A percentile compares a stretch with the other conserved stretches of the same genome.
These are phyloP conservation scores for Neurospora tetraspora DNA, from an alignment of 495 filamentous ascomycete genomes.

Conservation along the genomic window DNA sequence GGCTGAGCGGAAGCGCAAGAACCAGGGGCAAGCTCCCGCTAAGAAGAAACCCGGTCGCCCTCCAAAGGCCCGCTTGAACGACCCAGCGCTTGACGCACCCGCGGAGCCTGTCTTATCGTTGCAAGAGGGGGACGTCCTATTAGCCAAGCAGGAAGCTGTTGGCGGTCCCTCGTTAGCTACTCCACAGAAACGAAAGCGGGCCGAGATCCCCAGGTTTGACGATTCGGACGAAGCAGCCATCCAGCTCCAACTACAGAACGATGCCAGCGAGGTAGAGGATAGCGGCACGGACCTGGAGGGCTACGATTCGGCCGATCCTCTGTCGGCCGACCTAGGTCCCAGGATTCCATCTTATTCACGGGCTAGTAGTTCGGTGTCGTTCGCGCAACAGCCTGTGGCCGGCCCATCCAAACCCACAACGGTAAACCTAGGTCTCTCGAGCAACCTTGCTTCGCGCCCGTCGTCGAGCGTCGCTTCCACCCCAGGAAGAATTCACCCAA, in stretches of 20 bases:
- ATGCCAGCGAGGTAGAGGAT: not conserved
- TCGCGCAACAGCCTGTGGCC: not conserved
- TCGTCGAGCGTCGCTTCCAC: not conserved
- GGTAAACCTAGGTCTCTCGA: not conserved
- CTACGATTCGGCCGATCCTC: not conserved
- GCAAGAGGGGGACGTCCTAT: conserved; percentile 5
- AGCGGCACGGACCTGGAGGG: not conserved
- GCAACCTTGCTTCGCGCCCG: not conserved
- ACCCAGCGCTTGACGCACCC: conserved; percentile 1
- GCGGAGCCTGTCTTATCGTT: not conserved
- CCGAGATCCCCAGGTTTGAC: conserved; percentile 4
- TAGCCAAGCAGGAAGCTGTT: conserved; percentile 10
- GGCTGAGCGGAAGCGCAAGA: not conserved
- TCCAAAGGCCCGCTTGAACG: not conserved
- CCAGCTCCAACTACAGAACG: conserved; percentile 6
- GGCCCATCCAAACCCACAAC: not conserved
- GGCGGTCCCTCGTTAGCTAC: conserved; percentile 24
- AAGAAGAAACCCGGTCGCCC: conserved; percentile 3
- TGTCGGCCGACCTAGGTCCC: not conserved
- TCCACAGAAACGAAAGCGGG: conserved; percentile 17
- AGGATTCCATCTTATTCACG: not conserved
- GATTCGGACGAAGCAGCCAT: conserved; percentile 18
- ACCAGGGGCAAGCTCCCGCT: not conserved
- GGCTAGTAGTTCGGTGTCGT: not conserved
- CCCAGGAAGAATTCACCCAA: not conserved